These are phyloP conservation scores for Fonsecaea erecta DNA, from an alignment of 2,329 filamentous ascomycete genomes.

Conservation along the genomic window DNA sequence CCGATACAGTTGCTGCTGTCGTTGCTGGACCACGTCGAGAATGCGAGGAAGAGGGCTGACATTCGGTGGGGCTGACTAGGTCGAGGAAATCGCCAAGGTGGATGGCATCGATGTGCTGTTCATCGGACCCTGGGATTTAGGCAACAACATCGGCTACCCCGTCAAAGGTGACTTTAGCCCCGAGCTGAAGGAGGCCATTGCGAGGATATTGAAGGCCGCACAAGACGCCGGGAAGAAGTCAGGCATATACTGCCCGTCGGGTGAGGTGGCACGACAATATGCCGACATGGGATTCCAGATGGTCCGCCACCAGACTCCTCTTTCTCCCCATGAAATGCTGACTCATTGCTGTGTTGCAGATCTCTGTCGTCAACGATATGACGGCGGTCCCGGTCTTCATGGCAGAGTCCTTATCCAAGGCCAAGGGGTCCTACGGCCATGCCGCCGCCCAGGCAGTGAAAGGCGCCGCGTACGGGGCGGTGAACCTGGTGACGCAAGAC, in stretches of 20 bases:
- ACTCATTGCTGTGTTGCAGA: constrained; percentile 38
- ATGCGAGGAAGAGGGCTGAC: too few relatives aligned
- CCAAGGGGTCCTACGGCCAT: constrained; percentile 41
- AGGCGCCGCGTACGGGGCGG: constrained; percentile 36
- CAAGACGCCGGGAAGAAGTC: constrained; percentile 58
- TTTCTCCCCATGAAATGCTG: background rate
- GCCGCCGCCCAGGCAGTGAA: constrained; percentile 36
- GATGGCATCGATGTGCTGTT: constrained; percentile 59
- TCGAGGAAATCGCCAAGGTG: constrained; percentile 57
- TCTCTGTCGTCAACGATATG: constrained; percentile 53
- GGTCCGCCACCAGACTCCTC: constrained; percentile 46
- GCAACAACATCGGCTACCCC: constrained; percentile 62
- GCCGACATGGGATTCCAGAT: constrained; percentile 61
- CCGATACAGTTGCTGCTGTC: too few relatives aligned
- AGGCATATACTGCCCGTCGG: constrained; percentile 60
- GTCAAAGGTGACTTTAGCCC: constrained; percentile 55
- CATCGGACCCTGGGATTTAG: constrained; percentile 61
- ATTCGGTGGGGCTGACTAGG: constrained; percentile 35
- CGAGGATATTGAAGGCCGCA: constrained; percentile 57
- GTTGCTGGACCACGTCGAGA: too few relatives aligned
- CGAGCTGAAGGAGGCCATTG: constrained; percentile 58
- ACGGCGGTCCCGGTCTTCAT: constrained; percentile 51
- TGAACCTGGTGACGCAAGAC: constrained; percentile 28
- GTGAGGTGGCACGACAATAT: constrained; percentile 57
- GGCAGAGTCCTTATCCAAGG: constrained; percentile 42